These are phyloP conservation scores for Cornus controversa DNA, from an alignment of 148 eudicot species.

Conservation along the genomic window DNA sequence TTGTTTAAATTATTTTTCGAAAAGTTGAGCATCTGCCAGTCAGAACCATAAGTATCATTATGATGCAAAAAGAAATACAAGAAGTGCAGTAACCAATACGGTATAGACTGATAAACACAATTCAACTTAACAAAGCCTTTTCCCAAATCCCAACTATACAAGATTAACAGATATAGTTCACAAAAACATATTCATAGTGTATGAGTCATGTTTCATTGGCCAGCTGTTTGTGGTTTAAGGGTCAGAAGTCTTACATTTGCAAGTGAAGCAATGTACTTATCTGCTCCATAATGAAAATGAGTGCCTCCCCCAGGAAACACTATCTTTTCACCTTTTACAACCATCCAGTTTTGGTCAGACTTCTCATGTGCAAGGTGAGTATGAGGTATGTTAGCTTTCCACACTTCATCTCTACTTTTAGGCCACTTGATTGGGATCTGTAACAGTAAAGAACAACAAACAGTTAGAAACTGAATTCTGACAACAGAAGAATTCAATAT, in stretches of 20 bases:
- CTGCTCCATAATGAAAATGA: constrained; percentile 97
- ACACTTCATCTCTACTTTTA: constrained; percentile 94
- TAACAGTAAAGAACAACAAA: background rate
- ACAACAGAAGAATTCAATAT: background rate
- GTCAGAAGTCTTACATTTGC: constrained; percentile 72
- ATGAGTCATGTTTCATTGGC: background rate
- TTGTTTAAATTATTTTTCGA: constrained; percentile 66
- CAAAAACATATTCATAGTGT: background rate
- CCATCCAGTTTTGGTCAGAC: constrained; percentile 99
- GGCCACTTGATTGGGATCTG: constrained; percentile 99
- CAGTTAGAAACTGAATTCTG: background rate
- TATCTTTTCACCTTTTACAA: constrained; percentile 92
- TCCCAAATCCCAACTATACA: background rate
- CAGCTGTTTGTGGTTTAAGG: background rate
- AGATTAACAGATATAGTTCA: background rate
- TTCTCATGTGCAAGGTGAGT: constrained; percentile 99
- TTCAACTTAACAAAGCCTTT: background rate
- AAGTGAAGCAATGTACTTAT: constrained; percentile 84
- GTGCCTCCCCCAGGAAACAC: constrained; percentile 98
- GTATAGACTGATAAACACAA: background rate
- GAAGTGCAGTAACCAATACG: background rate
- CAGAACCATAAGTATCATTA: constrained; percentile 5
- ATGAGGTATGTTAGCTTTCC: constrained; percentile 98
- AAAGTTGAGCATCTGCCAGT: constrained; percentile 91
- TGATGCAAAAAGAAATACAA: background rate